Base-by-base conservation (phyloP, 805 yeast species). In the Wickerhamiella qilinensis region DNA sequence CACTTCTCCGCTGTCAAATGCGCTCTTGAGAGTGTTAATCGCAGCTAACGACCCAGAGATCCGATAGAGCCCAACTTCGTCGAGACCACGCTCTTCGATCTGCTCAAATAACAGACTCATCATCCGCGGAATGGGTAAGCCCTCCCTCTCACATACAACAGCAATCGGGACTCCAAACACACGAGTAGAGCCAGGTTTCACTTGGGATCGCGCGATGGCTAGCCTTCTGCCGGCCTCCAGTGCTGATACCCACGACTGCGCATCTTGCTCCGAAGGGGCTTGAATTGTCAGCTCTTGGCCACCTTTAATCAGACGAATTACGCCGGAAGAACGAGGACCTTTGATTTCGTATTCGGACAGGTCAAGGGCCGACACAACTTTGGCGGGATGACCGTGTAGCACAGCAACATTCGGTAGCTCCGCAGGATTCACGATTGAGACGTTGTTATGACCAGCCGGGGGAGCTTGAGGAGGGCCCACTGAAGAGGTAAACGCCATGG, bases 21-120 rank as follows among this genome's bases (percentile, higher is more conserved):
- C 71, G 27, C 58, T 60, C 48, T 68, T 71, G 43, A 73, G 56
- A 4, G 67, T 59, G 37, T 71, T 68, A 33, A 73, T 71, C 36
- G 73, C 68, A 6, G 74, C 75, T 29, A 71, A 63, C 7, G 78
- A 72, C 3, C 79, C 80, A 1, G 78, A 73, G 25, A 73, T 65
- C 55, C 97, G 73, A 56, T 88, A 88, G 12, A 88, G 64, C 15
- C 97, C 97, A 38, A 83, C 81, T 53, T 86, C 96, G 47, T 83
- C 85, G 21, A 88, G 55, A 1, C 97, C 95, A 38, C 86, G 71
- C n/a, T 65, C 59, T 56, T 88, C 97, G 46, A 88, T 80, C 47
- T 78, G 91, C 34, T 67, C 67, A 47, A 85, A 65, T 33, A 88
- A 59, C 40, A 68, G 67, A 27, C 68, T 73, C 40, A 86, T 73